Base-by-base conservation (phyloP, 1,284 basidiomycete species). In the Golubevia sp. region DNA sequence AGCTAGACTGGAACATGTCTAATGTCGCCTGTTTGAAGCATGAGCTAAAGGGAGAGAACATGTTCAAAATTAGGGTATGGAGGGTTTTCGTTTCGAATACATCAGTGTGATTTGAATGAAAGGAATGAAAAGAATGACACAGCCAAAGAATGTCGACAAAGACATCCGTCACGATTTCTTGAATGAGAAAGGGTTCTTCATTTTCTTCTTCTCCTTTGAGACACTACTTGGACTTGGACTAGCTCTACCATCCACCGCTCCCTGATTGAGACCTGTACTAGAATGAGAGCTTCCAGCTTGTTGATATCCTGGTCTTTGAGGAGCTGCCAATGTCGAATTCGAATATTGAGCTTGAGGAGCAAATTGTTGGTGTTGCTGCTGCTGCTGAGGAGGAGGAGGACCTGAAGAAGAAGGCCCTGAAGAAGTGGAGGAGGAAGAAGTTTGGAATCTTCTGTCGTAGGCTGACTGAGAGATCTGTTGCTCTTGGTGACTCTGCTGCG, bases 81-180 rank as follows among this genome's bases (percentile, higher is more conserved):
- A n/a, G n/a, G n/a, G n/a, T n/a, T n/a, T n/a, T n/a, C n/a, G n/a
- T n/a, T n/a, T n/a, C n/a, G n/a, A n/a, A n/a, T n/a, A n/a, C n/a
- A n/a, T n/a, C n/a, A n/a, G n/a, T n/a, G n/a, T n/a, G n/a, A n/a
- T n/a, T n/a, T n/a, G n/a, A n/a, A n/a, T n/a, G n/a, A n/a, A n/a
- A n/a, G n/a, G n/a, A n/a, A n/a, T n/a, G n/a, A n/a, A n/a, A n/a
- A n/a, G n/a, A n/a, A n/a, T n/a, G n/a, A n/a, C n/a, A n/a, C n/a
- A n/a, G n/a, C n/a, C n/a, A n/a, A n/a, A n/a, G n/a, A n/a, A n/a
- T n/a, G n/a, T n/a, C n/a, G n/a, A n/a, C n/a, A n/a, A n/a, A n/a
- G n/a, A n/a, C n/a, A n/a, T n/a, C n/a, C n/a, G n/a, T n/a, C 6
- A 38, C 34, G 49, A 76, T 59, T 76, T 76, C 54, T 73, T 76